These are phyloP conservation scores for Elsinoe fawcettii DNA, from an alignment of 2,329 filamentous ascomycete species.

Conservation along the genomic window DNA sequence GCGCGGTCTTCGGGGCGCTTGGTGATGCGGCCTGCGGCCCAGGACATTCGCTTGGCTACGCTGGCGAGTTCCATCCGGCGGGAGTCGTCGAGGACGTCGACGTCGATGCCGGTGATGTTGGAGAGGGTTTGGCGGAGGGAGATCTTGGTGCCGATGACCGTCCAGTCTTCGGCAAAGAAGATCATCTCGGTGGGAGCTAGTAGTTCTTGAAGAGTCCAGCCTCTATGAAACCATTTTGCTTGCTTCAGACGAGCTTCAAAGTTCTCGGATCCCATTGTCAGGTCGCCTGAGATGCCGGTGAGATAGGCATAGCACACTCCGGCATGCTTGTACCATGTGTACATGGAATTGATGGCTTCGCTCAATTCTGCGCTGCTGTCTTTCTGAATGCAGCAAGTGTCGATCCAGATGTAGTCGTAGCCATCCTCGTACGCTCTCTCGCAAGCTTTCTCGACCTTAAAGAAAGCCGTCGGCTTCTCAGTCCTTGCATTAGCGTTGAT, in stretches of 20 bases:
- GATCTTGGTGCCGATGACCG: constrained; percentile 17
- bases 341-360: constrained; percentile 23
- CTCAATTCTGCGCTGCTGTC: constrained; percentile 19
- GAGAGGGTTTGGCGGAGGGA: constrained; percentile 14
- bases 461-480: constrained; percentile 16
- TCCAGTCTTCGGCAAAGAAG: constrained; percentile 18
- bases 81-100: constrained; percentile 14
- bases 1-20: constrained; percentile 25
- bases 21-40: constrained; percentile 20
- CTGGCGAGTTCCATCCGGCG: not conserved
- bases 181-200: constrained; percentile 19
- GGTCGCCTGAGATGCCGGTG: not conserved
- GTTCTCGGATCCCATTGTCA: no score
- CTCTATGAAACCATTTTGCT: constrained; percentile 20
- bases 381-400: constrained; percentile 23
- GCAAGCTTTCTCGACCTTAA: constrained; percentile 22
- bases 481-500: not conserved
- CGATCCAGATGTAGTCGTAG: constrained; percentile 21
- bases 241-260: not conserved
- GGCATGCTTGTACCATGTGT: constrained; percentile 19
- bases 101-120: constrained; percentile 16
- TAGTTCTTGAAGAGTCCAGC: constrained; percentile 25
- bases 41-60: constrained; percentile 21
- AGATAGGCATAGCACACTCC: constrained; percentile 21
- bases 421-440: constrained; percentile 19